phyloP scores from a whole-genome alignment of 2,329 filamentous ascomycete genomes.

The Aspergillus sp. region DNA sequence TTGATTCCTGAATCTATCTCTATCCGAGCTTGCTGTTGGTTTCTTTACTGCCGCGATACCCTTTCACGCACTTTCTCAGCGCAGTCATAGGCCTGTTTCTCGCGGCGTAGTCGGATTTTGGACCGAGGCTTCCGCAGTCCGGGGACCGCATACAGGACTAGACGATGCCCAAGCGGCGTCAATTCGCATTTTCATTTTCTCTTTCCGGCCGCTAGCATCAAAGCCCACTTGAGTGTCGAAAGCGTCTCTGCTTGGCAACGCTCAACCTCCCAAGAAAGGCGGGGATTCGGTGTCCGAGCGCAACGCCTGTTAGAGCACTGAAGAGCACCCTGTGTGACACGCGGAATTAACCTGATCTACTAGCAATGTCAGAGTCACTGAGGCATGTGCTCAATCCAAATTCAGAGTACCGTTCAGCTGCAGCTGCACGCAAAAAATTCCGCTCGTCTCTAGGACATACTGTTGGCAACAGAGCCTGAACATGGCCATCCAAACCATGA shows the following conservation, averaged over 20 bases:
- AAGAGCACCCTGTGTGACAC: not conserved
- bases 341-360: not conserved
- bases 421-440: not conserved
- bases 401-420: not conserved
- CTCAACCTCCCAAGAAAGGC: not conserved
- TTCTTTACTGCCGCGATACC: not conserved
- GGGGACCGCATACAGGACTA: not conserved
- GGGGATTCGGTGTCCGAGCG: not conserved
- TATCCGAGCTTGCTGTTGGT: not conserved
- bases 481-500: too few species aligned
- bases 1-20: not conserved
- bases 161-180: not conserved
- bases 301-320: not conserved
- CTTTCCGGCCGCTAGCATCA: not conserved
- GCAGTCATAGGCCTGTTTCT: not conserved
- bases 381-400: not conserved
- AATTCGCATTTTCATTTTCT: not conserved
- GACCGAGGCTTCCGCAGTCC: too few species aligned
- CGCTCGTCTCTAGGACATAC: too few species aligned
- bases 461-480: too few species aligned
- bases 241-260: not conserved
- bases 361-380: not conserved
- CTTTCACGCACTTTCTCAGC: not conserved
- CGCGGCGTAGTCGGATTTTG: not conserved
- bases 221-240: not conserved